Conservation (phyloP, 139 green algal species). For the Pseudopediastrum boryanum region DNA sequence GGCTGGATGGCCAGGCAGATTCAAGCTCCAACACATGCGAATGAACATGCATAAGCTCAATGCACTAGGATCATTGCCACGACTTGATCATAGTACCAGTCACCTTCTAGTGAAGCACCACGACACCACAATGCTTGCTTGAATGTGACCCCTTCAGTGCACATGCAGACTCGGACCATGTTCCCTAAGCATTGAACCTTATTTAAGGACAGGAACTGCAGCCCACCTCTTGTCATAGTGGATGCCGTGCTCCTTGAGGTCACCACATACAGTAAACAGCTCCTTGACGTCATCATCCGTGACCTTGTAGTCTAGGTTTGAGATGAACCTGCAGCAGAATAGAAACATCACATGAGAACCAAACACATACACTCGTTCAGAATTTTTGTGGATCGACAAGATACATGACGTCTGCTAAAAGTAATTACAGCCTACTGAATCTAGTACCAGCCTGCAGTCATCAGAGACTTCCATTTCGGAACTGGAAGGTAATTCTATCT, state of each 20-base stretch:
- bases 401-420: neutral
- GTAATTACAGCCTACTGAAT: neutral
- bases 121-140: too few relatives aligned
- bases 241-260: slow-evolving; percentile 43
- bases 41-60: too few relatives aligned
- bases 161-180: too few relatives aligned
- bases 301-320: slow-evolving; percentile 66
- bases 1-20: too few relatives aligned
- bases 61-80: too few relatives aligned
- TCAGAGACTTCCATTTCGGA: neutral
- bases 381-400: neutral
- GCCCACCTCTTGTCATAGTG: slow-evolving; percentile 54
- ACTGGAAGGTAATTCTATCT: neutral
- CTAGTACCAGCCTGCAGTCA: neutral
- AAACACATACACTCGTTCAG: neutral
- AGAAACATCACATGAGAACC: neutral
- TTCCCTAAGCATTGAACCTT: too few relatives aligned
- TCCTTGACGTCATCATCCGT: slow-evolving; percentile 64
- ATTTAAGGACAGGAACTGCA: too few relatives aligned
- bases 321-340: slow-evolving; percentile 51
- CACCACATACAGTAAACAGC: slow-evolving; percentile 55
- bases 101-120: too few relatives aligned
- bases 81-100: too few relatives aligned
- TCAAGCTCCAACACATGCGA: too few relatives aligned
- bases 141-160: too few relatives aligned